Percentiles rank a stretch among this genome's conserved stretches.
These are phyloP conservation scores for Colletotrichum salicis DNA, from an alignment of 2,329 filamentous ascomycete genomes.

Conservation along the genomic window DNA sequence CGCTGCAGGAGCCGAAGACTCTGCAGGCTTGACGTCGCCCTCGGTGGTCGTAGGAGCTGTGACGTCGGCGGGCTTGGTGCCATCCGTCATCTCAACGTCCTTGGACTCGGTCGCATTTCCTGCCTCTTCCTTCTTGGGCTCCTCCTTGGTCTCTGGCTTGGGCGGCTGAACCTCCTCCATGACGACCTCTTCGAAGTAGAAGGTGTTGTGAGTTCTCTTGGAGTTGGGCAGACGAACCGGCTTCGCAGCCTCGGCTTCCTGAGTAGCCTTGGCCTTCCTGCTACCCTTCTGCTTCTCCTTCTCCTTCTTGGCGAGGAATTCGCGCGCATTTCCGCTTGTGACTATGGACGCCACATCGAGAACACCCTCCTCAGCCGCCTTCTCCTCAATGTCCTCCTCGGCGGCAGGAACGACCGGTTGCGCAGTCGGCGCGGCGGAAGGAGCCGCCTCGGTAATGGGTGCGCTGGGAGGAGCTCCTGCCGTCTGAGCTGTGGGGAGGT, in stretches of 20 bases:
- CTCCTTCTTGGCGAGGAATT: constrained; percentile 85
- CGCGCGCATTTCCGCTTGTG: constrained; percentile 81
- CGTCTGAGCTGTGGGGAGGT: constrained; percentile 53
- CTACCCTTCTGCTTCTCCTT: constrained; percentile 76
- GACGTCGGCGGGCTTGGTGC: constrained; percentile 30
- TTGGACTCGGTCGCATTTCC: constrained; percentile 16
- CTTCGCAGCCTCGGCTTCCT: constrained; percentile 67
- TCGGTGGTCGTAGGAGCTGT: constrained; percentile 34
- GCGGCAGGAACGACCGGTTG: constrained; percentile 35
- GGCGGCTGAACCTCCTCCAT: constrained; percentile 62
- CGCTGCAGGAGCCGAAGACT: constrained; percentile 31
- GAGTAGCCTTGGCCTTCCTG: constrained; percentile 62
- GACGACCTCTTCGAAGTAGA: constrained; percentile 77
- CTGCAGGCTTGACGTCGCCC: constrained; percentile 39
- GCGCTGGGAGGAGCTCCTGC: constrained; percentile 39
- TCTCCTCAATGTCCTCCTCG: constrained; percentile 49
- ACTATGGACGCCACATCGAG: constrained; percentile 88
- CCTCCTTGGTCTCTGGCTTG: constrained; percentile 36
- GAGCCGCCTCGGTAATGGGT: constrained; percentile 48
- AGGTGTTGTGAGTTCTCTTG: constrained; percentile 75
- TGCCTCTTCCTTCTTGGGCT: constrained; percentile 22
- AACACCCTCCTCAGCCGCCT: constrained; percentile 70
- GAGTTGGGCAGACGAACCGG: constrained; percentile 74
- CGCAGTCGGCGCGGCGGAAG: constrained; percentile 46
- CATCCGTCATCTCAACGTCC: constrained; percentile 40